phyloP scores from a whole-genome alignment of 1,284 basidiomycete genomes.

The Rhodotorula glutinis region DNA sequence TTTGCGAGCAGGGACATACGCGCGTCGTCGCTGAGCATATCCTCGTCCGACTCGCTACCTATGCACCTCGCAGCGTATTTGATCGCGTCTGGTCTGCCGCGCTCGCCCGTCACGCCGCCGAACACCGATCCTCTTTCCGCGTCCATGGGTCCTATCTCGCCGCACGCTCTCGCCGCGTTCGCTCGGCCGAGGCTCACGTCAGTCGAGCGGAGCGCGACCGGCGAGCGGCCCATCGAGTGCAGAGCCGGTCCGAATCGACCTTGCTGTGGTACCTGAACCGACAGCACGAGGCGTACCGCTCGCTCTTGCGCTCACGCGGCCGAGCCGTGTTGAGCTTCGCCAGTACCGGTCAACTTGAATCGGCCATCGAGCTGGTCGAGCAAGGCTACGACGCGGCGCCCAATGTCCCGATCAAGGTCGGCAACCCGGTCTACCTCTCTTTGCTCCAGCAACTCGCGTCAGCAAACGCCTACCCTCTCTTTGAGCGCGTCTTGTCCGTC shows the following conservation, averaged over 20 bases:
- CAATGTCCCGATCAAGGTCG: not conserved
- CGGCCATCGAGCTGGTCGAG: constrained; percentile 6
- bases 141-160: not conserved
- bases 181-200: not conserved
- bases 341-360: constrained; percentile 6
- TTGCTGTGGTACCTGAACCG: constrained; percentile 6
- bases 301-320: not conserved
- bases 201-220: not conserved
- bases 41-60: not conserved
- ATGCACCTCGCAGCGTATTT: not conserved
- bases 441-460: not conserved
- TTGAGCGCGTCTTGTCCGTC: constrained; percentile 1
- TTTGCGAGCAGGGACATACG: constrained; percentile 8
- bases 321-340: not conserved
- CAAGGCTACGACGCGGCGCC: too few species aligned
- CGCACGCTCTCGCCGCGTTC: not conserved
- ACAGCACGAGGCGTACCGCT: not conserved
- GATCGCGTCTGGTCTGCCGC: constrained; percentile 3
- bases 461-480: constrained; percentile 14
- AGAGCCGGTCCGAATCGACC: not conserved
- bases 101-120: not conserved
- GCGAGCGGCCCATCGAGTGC: not conserved
- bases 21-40: constrained; percentile 17
- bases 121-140: not conserved
- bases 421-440: not conserved